Percentiles rank a stretch among this genome's conserved stretches.
Conservation (phyloP, 2,329 filamentous ascomycete genomes). For the Shiraia sp. region DNA sequence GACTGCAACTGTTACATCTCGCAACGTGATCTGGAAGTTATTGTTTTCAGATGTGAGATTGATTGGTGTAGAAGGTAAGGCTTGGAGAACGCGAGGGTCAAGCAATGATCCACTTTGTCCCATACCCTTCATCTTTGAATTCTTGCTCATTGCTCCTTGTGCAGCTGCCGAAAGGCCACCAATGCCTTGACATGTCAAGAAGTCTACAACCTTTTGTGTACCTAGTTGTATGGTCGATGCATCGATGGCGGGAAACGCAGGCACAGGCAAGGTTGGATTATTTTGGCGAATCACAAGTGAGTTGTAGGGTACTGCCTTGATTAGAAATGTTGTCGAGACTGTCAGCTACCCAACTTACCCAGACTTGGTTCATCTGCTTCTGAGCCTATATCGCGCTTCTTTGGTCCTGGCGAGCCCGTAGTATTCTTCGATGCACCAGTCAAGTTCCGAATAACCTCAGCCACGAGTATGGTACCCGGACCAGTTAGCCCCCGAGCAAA, state of each 20-base stretch:
- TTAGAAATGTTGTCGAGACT: conserved; percentile 1
- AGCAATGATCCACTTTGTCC: conserved; percentile 9
- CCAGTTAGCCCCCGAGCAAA: conserved; percentile 31
- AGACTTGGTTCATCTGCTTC: too few species aligned
- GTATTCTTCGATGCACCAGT: conserved; percentile 10
- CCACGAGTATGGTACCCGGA: conserved; percentile 29
- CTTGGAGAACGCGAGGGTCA: conserved; percentile 17
- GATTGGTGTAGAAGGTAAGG: conserved; percentile 27
- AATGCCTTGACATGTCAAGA: conserved; percentile 30
- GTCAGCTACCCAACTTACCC: conserved; percentile 10
- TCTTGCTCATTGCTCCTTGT: conserved; percentile 21
- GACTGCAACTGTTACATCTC: conserved; percentile 19
- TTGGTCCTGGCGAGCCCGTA: not conserved
- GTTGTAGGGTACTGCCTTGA: conserved; percentile 11
- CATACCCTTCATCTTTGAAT: conserved; percentile 8
- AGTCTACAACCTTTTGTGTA: conserved; percentile 20
- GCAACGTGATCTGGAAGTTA: conserved; percentile 23
- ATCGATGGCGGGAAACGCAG: conserved; percentile 19
- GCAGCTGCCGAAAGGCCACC: conserved; percentile 27
- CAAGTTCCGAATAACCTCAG: conserved; percentile 20
- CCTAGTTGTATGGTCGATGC: conserved; percentile 19
- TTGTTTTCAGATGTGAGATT: conserved; percentile 29
- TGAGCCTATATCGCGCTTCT: conserved; percentile 5
- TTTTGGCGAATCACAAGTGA: conserved; percentile 15
- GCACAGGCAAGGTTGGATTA: not conserved